Percentiles rank a stretch among this genome's conserved stretches.
These are phyloP conservation scores for Spongispora temasekensis DNA, from an alignment of 1,284 basidiomycete species.

Conservation along the genomic window DNA sequence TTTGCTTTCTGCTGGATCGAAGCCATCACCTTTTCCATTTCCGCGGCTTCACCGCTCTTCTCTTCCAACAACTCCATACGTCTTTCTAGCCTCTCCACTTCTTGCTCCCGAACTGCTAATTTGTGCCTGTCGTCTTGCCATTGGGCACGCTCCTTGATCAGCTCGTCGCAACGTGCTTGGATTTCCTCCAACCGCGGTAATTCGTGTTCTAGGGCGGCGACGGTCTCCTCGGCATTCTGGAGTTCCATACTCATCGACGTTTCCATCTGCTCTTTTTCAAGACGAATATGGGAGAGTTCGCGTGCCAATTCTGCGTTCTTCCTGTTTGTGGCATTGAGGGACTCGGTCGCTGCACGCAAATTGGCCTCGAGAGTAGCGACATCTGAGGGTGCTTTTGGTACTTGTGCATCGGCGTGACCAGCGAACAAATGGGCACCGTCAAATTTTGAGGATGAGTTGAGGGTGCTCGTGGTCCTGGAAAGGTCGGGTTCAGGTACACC, in stretches of 20 bases:
- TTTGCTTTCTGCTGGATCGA: slow-evolving; percentile 38
- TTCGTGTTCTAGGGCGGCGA: slow-evolving; percentile 61
- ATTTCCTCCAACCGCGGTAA: slow-evolving; percentile 55
- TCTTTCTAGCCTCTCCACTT: slow-evolving; percentile 48
- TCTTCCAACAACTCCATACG: slow-evolving; percentile 48
- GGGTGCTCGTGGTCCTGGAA: slow-evolving; percentile 56
- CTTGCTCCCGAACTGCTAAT: slow-evolving; percentile 44
- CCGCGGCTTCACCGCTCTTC: slow-evolving; percentile 44
- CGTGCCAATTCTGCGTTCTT: slow-evolving; percentile 60
- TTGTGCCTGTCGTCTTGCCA: slow-evolving; percentile 58
- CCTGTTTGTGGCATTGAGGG: slow-evolving; percentile 56
- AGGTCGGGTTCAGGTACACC: slow-evolving; percentile 37
- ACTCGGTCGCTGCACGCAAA: slow-evolving; percentile 56
- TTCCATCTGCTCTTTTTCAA: slow-evolving; percentile 68
- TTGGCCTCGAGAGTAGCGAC: slow-evolving; percentile 54
- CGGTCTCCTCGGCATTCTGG: slow-evolving; percentile 63
- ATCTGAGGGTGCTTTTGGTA: slow-evolving; percentile 44
- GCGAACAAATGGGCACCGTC: slow-evolving; percentile 83
- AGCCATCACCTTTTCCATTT: slow-evolving; percentile 40
- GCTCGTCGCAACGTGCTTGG: slow-evolving; percentile 50
- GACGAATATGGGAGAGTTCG: slow-evolving; percentile 56
- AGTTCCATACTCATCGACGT: slow-evolving; percentile 63
- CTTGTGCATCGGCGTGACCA: slow-evolving; percentile 66
- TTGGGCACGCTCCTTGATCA: slow-evolving; percentile 49
- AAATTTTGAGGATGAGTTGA: slow-evolving; percentile 56